phyloP scores from a whole-genome alignment of 2,329 filamentous ascomycete species.

The Colletotrichum limetticola region DNA sequence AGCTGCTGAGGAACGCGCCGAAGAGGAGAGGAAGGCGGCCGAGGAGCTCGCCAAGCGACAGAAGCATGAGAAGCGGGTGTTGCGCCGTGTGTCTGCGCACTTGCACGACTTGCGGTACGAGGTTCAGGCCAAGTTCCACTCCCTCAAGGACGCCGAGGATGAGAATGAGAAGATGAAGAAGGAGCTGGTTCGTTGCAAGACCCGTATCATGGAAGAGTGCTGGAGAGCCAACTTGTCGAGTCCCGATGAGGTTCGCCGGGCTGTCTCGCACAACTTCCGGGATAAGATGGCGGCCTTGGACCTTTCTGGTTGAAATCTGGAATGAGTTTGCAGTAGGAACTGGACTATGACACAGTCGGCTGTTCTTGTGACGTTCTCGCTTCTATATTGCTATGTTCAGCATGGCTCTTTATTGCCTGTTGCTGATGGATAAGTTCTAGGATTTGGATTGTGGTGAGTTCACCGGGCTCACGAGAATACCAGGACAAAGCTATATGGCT shows the following conservation, averaged over 20 bases:
- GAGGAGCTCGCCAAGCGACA: slow-evolving; percentile 31
- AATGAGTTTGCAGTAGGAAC: not conserved
- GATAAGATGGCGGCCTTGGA: slow-evolving; percentile 21
- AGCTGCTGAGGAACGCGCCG: no score
- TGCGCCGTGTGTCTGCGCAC: slow-evolving; percentile 41
- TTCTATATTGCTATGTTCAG: not conserved
- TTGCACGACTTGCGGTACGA: slow-evolving; percentile 38
- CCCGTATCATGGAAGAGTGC: slow-evolving; percentile 26
- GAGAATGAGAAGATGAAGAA: slow-evolving; percentile 31
- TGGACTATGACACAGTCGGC: no score
- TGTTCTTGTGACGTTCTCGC: not conserved
- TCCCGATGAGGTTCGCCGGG: slow-evolving; percentile 31
- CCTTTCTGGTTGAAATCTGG: slow-evolving; percentile 24
- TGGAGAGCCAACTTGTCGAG: slow-evolving; percentile 24
- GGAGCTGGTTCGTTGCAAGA: slow-evolving; percentile 17
- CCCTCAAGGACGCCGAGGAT: slow-evolving; percentile 24
- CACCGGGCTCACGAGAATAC: not conserved
- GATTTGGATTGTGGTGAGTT: not conserved
- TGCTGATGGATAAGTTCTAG: not conserved
- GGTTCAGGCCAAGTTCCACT: slow-evolving; percentile 33
- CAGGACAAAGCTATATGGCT: not conserved
- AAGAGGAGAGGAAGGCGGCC: not conserved
- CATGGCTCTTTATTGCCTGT: not conserved
- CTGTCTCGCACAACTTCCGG: slow-evolving; percentile 31
- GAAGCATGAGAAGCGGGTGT: slow-evolving; percentile 37